Percentiles rank a stretch among this genome's conserved stretches.
phyloP scores from a whole-genome alignment of 176 grass and related monocot species.

The Carex myosuroides region DNA sequence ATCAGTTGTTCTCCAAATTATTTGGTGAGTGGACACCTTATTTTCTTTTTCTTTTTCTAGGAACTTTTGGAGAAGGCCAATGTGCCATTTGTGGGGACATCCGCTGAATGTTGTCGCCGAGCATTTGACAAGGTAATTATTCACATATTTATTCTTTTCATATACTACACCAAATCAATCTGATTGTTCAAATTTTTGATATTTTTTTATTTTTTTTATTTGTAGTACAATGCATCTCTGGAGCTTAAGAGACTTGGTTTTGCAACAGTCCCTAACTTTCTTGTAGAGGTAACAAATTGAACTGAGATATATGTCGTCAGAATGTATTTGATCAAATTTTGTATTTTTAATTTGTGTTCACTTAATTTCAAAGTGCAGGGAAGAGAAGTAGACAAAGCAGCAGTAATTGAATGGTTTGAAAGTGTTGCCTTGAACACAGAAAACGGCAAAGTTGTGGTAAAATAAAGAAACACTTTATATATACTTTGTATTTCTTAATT shows the following conservation, averaged over 20 bases:
- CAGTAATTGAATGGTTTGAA: slow-evolving; percentile 57
- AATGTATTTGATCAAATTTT: background rate
- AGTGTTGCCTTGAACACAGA: slow-evolving; percentile 44
- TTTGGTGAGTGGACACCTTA: background rate
- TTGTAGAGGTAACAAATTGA: slow-evolving; percentile 55
- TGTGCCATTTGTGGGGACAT: slow-evolving; percentile 73
- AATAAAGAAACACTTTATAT: background rate
- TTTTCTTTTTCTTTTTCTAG: slow-evolving; percentile 20
- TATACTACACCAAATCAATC: background rate
- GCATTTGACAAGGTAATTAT: slow-evolving; percentile 83
- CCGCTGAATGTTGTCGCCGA: slow-evolving; percentile 41
- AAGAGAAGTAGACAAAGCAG: slow-evolving; percentile 31
- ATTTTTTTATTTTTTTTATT: slow-evolving; percentile 4
- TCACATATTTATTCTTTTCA: background rate
- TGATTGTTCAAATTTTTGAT: background rate
- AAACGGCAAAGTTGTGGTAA: slow-evolving; percentile 86
- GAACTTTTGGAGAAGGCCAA: slow-evolving; percentile 78
- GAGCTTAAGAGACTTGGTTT: slow-evolving; percentile 64
- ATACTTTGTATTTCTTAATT: background rate
- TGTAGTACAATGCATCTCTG: slow-evolving; percentile 81
- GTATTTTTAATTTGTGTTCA: background rate
- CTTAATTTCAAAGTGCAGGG: slow-evolving; percentile 32
- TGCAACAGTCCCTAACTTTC: slow-evolving; percentile 70
- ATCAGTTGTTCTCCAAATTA: background rate
- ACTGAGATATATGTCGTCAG: background rate